Base-by-base conservation (phyloP, 495 filamentous ascomycete species). In the Halenospora varia region DNA sequence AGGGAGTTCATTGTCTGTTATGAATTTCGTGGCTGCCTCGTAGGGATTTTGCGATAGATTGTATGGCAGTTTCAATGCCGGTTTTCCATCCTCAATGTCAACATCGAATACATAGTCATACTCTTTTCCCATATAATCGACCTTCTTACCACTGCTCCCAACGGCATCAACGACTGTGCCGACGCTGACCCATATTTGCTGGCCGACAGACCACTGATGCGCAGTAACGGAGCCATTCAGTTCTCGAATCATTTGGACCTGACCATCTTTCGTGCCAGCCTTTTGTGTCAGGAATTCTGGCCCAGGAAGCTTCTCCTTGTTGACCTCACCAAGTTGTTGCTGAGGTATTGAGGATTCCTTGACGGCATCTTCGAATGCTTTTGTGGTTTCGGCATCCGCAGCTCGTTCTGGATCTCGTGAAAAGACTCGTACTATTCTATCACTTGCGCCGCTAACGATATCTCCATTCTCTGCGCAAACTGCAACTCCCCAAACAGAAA, bases 81-180 rank as follows among this genome's bases (percentile, higher is more conserved):
- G 95, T 61, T 93, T 90, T 39, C 94, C 95, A 59, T 97, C 95
- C 66, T 96, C 88, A 56, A 97, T 93, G 64, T 97, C 95, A 23
- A 99, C 94, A 66, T 97, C 93, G 62, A 97, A 99, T 48, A 99
- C 95, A 68, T 89, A 97, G 64, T 99, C 95, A 68, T 95, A 99
- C 54, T 96, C 89, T 68, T 92, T 84, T 20, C 95, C 95, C 1
- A 86, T 70, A 66, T 92, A 88, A 42, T 86, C 74, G n/a, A 78
- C 76, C 68, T 88, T 89, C 46, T 79, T 78, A 2, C 88, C 87
- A 57, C 84, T 89, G 67, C 90, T 94, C 26, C 87, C 93, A 29
- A 85, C 87, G 2, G 90, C 83, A 56, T 96, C 92, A 17, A 99
- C 94, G 15, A 97, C 95, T 0, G 90, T 96, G 48, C 94, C 94